Percentiles rank a stretch among this genome's conserved stretches.
Evolutionary conservation across 2,329 filamentous ascomycete genomes (phyloP).

Genomic region (Cladosporium sp.): DNA sequence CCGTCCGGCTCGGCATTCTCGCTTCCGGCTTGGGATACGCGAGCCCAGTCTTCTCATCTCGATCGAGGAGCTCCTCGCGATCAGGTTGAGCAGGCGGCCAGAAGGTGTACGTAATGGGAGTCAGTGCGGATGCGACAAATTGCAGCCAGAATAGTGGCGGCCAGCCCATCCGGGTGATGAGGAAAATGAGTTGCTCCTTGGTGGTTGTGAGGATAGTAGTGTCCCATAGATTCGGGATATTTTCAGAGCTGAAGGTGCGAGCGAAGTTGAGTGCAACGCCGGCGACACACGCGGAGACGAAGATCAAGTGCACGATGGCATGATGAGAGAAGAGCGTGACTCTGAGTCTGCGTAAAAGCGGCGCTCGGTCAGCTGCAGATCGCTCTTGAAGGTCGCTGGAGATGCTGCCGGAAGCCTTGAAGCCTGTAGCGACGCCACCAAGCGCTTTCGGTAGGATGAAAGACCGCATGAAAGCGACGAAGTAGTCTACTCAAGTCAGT

Average conservation of each 20-base stretch:
- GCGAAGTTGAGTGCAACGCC: conserved; percentile 38
- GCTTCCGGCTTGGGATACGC: conserved; percentile 37
- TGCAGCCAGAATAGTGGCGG: conserved; percentile 51
- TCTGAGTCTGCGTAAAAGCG: conserved; percentile 48
- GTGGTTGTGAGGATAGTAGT: conserved; percentile 29
- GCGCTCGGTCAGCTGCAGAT: conserved; percentile 35
- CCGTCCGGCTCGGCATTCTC: background rate
- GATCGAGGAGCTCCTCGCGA: conserved; percentile 51
- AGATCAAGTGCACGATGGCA: conserved; percentile 49
- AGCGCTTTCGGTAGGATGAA: conserved; percentile 31
- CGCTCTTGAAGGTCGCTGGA: conserved; percentile 54
- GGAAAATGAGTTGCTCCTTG: conserved; percentile 38
- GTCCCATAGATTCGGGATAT: conserved; percentile 43
- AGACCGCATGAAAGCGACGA: conserved; percentile 12
- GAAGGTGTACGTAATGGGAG: conserved; percentile 7
- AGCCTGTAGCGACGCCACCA: conserved; percentile 49
- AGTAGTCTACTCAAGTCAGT: conserved; percentile 6
- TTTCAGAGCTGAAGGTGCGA: conserved; percentile 41
- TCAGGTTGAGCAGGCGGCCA: conserved; percentile 42
- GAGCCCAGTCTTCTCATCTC: conserved; percentile 50
- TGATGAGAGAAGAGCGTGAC: conserved; percentile 40
- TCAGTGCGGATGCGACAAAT: conserved; percentile 7
- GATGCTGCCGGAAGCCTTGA: conserved; percentile 56
- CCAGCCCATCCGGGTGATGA: conserved; percentile 58
- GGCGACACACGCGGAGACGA: conserved; percentile 44